Base-by-base conservation (phyloP, 106 monocot genomes). In the Allium fistulosum region DNA sequence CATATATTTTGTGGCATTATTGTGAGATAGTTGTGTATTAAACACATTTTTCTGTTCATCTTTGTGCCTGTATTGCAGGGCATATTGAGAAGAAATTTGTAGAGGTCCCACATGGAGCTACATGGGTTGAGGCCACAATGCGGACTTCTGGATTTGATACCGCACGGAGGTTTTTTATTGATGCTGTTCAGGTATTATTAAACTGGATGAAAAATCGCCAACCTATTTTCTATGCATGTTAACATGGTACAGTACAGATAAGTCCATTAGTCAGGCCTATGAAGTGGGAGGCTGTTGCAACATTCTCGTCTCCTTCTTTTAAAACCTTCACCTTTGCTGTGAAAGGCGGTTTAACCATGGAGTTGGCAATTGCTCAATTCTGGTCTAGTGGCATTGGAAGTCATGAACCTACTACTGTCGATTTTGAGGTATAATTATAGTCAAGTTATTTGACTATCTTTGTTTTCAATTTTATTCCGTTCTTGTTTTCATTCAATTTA, bases 331-430 rank as follows among this genome's bases (percentile, higher is more conserved):
- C 58, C 57, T 86, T 97, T 71, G 71, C 89, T 52, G 92, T 97
- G 37, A 74, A 82, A 82, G 88, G 82, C 77, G 92, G 86, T 69
- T 59, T 92, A 27, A 82, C 77, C 0, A 76, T 97, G 82, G 96
- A 97, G 74, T 75, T 97, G 71, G 75, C 82, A 56, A 70, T 97
- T 37, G 81, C 96, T 65, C 96, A 97, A 69, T 92, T 97, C 67
- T 97, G 96, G 96, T 89, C 92, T 47, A 97, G 96, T 74, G 96
- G 96, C 17, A 77, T 97, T 70, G 96, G 92, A 61, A 97, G 96
- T 63, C 59, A 92, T 72, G 96, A 92, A 82, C 14, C 85, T 12
- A 82, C 92, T 49, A 53, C 51, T 22, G 82, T 92, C 71, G 89
- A 92, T 67, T 92, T 92, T 82, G 92, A 97, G 96, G 96, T 92